A percentile compares a stretch with the other conserved stretches of the same genome.
phyloP scores from a whole-genome alignment of 2,329 filamentous ascomycete species.

The Ascochyta koolunga region DNA sequence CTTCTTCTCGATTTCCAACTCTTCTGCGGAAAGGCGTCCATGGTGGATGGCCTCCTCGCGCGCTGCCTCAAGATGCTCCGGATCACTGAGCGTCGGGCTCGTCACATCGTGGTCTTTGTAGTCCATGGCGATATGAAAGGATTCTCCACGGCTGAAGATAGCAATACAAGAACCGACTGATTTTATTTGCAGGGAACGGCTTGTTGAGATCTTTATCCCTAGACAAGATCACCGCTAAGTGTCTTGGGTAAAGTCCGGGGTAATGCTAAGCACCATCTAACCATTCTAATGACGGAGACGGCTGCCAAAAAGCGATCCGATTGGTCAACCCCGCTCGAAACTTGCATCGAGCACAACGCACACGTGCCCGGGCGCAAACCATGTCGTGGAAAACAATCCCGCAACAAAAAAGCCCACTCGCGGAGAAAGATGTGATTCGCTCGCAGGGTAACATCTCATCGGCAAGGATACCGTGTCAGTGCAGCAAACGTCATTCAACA shows the following conservation, averaged over 20 bases:
- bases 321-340: conserved; percentile 11
- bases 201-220: conserved; percentile 10
- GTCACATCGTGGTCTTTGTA: conserved; percentile 10
- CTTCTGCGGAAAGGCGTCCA: conserved; percentile 25
- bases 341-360: neutral
- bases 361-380: neutral
- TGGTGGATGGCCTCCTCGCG: conserved; percentile 22
- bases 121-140: conserved; percentile 1
- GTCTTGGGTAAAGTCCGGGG: conserved; percentile 7
- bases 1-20: conserved; percentile 37
- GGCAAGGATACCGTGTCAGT: conserved; percentile 1
- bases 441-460: neutral
- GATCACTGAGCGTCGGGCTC: conserved; percentile 4
- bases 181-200: neutral
- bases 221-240: conserved; percentile 5
- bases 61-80: conserved; percentile 19
- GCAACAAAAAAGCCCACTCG: neutral
- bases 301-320: neutral
- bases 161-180: neutral
- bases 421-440: neutral
- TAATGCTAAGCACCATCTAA: neutral
- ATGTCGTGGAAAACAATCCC: neutral
- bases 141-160: neutral
- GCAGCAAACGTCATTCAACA: neutral
- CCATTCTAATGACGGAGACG: conserved; percentile 13